Evolutionary conservation across 768 basidiomycete genomes (phyloP).

Genomic region (Calocera viscosa): DNA sequence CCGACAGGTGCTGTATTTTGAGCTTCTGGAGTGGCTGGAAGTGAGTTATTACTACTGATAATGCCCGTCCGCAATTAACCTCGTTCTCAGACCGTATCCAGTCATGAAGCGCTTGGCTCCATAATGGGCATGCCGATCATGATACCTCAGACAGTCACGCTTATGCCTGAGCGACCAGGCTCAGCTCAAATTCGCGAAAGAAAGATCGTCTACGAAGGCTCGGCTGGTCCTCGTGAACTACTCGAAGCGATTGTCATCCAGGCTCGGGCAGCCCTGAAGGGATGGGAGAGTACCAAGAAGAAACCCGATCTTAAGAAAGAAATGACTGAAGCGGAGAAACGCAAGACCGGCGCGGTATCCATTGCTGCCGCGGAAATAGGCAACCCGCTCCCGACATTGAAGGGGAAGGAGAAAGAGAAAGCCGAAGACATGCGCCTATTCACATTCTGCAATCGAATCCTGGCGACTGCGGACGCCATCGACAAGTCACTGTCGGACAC

Average conservation of each 20-base stretch:
- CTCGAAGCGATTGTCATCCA: constrained; percentile 87
- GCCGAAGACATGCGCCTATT: constrained; percentile 44
- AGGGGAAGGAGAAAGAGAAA: constrained; percentile 41
- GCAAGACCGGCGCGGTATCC: constrained; percentile 39
- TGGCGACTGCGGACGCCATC: constrained; percentile 69
- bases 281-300: constrained; percentile 53
- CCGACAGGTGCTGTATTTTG: constrained; percentile 69
- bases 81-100: constrained; percentile 79
- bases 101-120: constrained; percentile 81
- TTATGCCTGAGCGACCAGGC: constrained; percentile 28
- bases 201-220: constrained; percentile 79
- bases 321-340: constrained; percentile 81
- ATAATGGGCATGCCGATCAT: constrained; percentile 98
- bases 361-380: constrained; percentile 39
- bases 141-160: constrained; percentile 44
- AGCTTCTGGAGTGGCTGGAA: constrained; percentile 86
- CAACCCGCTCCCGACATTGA: constrained; percentile 20
- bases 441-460: constrained; percentile 47
- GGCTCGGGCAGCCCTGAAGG: constrained; percentile 82
- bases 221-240: constrained; percentile 78
- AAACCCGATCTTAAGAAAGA: constrained; percentile 36
- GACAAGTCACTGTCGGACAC: constrained; percentile 79
- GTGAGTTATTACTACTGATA: constrained; percentile 31
- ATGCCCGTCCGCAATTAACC: constrained; percentile 2
- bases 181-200: constrained; percentile 54